Base-by-base conservation (phyloP, 2,329 filamentous ascomycete species). In the Scedosporium minutisporum region DNA sequence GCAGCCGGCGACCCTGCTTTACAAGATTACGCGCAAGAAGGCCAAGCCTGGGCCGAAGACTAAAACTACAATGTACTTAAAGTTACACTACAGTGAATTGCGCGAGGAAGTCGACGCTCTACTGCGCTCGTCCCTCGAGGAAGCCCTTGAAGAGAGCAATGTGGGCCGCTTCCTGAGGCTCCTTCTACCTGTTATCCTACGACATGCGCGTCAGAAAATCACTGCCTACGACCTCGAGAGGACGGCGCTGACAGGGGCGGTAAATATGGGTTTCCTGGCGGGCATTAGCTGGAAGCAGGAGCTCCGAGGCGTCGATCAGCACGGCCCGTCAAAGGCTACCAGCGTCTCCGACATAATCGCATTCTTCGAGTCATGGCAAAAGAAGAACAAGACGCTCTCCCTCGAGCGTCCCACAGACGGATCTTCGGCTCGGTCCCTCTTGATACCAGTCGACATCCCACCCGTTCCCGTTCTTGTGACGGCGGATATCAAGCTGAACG, bases 361-460 rank as follows among this genome's bases (percentile, higher is more conserved):
- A 1, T 67, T 71, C 46, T 68, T 81, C 3, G 64, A 69, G 0
- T 55, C 62, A 2, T 77, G 75, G 75, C 73, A 72, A 61, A 64
- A 64, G n/a, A 63, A 65, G 4, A 68, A 74, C 27, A 64, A 62
- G 55, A 48, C 21, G 4, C 38, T 62, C 16, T 3, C 27, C 16
- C 23, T 62, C 4, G 23, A 18, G 42, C 29, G 21, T n/a, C 46
- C 60, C 7, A 18, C 38, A 16, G 55, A 62, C 33, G 33, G 23
- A 10, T 42, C 27, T 2, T 60, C 48, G 16, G 29, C 73, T 65
- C 82, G 82, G 21, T 87, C 86, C 12, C 93, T 99, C 67, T 79
- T 89, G 33, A 96, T 99, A 61, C 90, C 93, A 0, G 93, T 99
- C 14, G 91, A 96, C 64, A 86, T 99, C 1, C 93, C 93, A 0